Base-by-base conservation (phyloP, 495 filamentous ascomycete species). In the Talaromyces adpressus region DNA sequence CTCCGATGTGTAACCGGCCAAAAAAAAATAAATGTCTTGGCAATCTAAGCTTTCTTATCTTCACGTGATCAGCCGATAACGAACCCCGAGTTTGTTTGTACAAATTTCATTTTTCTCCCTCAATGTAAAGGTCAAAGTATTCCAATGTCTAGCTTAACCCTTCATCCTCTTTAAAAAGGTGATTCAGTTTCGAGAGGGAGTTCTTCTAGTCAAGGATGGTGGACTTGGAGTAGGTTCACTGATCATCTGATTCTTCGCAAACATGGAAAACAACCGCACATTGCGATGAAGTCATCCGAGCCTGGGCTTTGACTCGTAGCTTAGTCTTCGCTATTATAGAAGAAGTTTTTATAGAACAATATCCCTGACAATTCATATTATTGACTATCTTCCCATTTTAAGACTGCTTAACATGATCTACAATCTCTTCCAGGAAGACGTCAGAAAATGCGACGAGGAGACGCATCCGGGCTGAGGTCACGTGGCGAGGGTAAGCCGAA, bases 401-500 rank as follows among this genome's bases (percentile, higher is more conserved):
- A 2, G 45, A 49, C 5, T 49, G 7, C 2, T 49, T 18, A 49
- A 2, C 5, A 4, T 49, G n/a, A 20, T 2, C 6, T 4, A 20
- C n/a, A 49, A 22, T 9, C 1, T 45, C 6, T 9, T 20, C 45
- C 45, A 49, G 18, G 2, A 49, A 20, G 18, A 49, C 18, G n/a
- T 49, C 18, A 49, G 18, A 20, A 49, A 49, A 49, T 18, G 45
- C 45, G 18, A 18, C 45, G 6, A 8, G 45, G 45, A 18, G 45
- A 32, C 60, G 60, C 60, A 62, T 53, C 47, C 60, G 60, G 60
- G 45, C 27, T 30, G 25, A 62, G 30, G 45, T 62, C 60, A 62
- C 60, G 60, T 62, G 60, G 27, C 56, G 56, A 32, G 30, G 18
- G 56, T 20, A 62, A 22, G 39, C 45, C 41, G 32, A 47, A 62